These are phyloP conservation scores for Tillandsia leiboldiana DNA, from an alignment of 176 grass and related monocot species.

Conservation along the genomic window DNA sequence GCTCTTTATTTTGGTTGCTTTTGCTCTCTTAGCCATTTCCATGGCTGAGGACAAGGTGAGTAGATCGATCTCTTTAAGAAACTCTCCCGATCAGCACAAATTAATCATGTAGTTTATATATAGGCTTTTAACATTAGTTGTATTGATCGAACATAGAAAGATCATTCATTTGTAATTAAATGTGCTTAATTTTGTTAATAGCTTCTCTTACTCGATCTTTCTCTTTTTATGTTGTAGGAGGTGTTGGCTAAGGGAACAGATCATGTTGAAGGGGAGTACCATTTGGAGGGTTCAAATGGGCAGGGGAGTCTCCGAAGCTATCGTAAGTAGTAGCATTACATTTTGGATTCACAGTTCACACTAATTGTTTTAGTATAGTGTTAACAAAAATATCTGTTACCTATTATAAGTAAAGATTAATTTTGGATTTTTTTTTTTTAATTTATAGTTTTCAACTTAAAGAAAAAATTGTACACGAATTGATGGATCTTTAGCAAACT, in stretches of 20 bases:
- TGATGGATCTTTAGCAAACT: too few relatives aligned
- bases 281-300: conserved; percentile 20
- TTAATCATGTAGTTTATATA: background rate
- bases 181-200: background rate
- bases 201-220: background rate
- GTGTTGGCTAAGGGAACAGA: conserved; percentile 6
- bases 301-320: conserved; percentile 20
- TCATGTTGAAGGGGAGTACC: conserved; percentile 21
- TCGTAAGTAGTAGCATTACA: conserved; percentile 14
- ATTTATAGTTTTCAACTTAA: too few relatives aligned
- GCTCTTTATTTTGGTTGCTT: conserved; percentile 35
- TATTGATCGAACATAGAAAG: too few relatives aligned
- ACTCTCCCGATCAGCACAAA: background rate
- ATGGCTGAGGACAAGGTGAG: conserved; percentile 34
- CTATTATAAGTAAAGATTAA: too few relatives aligned
- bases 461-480: too few relatives aligned
- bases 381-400: background rate
- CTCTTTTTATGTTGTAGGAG: conserved; percentile 16
- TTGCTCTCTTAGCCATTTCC: conserved; percentile 33
- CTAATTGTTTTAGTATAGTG: background rate
- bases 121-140: too few relatives aligned
- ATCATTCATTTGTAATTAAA: too few relatives aligned
- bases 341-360: background rate
- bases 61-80: background rate
- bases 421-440: too few relatives aligned